Evolutionary conservation across 257 asterid genomes (phyloP), one percentile per base, ranked within the genome.

Genomic region (Paulownia fortunei): DNA sequence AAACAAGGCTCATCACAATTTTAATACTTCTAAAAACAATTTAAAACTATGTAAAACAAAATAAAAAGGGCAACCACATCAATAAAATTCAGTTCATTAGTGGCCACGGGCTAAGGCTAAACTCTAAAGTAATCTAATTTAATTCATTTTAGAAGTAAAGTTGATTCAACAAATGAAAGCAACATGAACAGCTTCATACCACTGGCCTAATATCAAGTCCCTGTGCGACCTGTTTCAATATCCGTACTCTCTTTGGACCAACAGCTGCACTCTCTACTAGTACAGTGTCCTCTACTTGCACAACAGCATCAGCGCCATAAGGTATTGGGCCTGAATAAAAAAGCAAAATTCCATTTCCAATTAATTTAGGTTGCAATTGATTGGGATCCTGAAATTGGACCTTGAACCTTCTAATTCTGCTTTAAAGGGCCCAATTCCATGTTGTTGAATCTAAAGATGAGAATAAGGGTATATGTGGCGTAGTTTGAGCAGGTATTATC

Each of bases 301-400:
- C 93, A 82, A 93, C 98, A 69, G 97, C 93, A 86, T 93, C 96
- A 49, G 98, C 98, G 2, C 98, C 98, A 64, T 89, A 85, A 66
- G 99, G 99, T 82, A 95, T 85, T 46, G 99, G 99, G 79, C 97
- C 99, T 91, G 85, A 52, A 83, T 19, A 83, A 64, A 69, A 37
- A 58, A 70, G 30, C 23, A 55, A 70, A 73, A 37, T 34, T 4
- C 51, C 51, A 59, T 13, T 56, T 34, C 27, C 58, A 39, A 56
- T 72, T 76, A 11, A 52, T 49, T 42, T 46, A 72, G 69, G 42
- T 4, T 60, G 59, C 51, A 73, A 49, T 51, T 23, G 54, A 37
- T 15, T 1, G 18, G 59, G 16, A 51, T 67, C 55, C 39, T 66
- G 55, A 63, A 69, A 62, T 21, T 37, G 80, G 64, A 54, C 67